Conservation (phyloP, 129 eudicot genomes). For the Scalesia atractyloides region DNA sequence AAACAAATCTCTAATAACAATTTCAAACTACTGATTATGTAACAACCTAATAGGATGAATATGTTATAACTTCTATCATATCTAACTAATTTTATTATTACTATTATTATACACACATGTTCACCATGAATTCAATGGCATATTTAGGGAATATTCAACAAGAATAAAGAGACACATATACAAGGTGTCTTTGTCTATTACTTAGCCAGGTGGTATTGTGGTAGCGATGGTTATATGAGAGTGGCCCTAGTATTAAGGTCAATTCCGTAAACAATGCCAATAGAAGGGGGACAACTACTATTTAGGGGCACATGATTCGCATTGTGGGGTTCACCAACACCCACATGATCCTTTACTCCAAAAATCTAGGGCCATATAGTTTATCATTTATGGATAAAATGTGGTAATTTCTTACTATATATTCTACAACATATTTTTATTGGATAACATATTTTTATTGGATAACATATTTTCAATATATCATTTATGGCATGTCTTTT, state of each 20-base stretch:
- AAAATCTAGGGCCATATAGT: conserved; percentile 19
- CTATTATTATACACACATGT: neutral
- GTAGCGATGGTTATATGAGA: conserved; percentile 30
- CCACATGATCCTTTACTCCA: conserved; percentile 30
- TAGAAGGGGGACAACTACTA: conserved; percentile 8
- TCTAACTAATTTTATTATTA: too few relatives aligned
- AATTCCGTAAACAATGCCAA: conserved; percentile 34
- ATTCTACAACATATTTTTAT: neutral
- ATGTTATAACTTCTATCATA: too few relatives aligned
- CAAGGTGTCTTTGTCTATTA: conserved; percentile 37
- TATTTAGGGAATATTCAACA: conserved; percentile 13
- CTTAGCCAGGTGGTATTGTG: conserved; percentile 38
- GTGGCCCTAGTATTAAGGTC: conserved; percentile 33
- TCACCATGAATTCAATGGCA: neutral
- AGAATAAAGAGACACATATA: conserved; percentile 25
- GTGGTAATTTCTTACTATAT: neutral
- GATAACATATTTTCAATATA: too few relatives aligned
- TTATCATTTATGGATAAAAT: neutral
- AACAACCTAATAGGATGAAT: neutral
- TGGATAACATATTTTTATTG: too few relatives aligned
- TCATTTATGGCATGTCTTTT: too few relatives aligned
- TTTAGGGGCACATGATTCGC: conserved; percentile 38
- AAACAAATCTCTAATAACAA: too few relatives aligned
- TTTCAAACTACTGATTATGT: too few relatives aligned
- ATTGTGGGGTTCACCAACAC: conserved; percentile 40